Evolutionary conservation across 2,329 filamentous ascomycete species (phyloP), one percentile per base, ranked within the genome.

Genomic region (Tolypocladium inflatum): DNA sequence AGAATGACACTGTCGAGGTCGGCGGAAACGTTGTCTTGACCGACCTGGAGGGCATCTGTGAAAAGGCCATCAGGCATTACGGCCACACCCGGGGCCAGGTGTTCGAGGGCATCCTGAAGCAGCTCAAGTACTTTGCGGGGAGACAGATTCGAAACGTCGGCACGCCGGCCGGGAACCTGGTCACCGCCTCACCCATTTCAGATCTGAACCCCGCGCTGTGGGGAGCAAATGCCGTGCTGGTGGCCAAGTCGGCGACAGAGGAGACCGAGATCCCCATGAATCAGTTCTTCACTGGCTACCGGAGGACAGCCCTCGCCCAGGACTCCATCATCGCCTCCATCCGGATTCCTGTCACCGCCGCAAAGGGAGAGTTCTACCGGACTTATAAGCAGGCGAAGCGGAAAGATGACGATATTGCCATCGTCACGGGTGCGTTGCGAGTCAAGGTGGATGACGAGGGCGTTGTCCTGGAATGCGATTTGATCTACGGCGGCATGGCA

Each of bases 371-470:
- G 69, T 91, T 87, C 68, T 88, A 96, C 70, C 83, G 89, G 50
- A 87, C 93, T 1, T 97, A 97, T 74, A 99, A 99, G 74, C 93
- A 97, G 71, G 86, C 94, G 0, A 99, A 99, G 78, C 80, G 94
- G 63, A 97, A 97, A 70, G 94, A 99, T 66, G 94, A 99, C 66
- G 94, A 99, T 69, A 97, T 99, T 69, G 94, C 94, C 2, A 97
- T 99, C 65, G 94, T 97, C 30, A 97, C 95, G 54, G 86, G 89
- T 35, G 91, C 93, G 1, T 73, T 97, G 58, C 84, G 90, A 41
- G 80, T 97, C 6, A 83, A 82, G 6, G 74, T 97, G 3, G 82
- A 86, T 43, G 81, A 88, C 2, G 78, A 80, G 1, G 83, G 93
- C 48, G 70, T 84, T 2, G 90, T 97, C 7, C 80, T 86, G 60